These are phyloP conservation scores for Xylariaceae sp. DNA, from an alignment of 2,329 filamentous ascomycete genomes.

Conservation along the genomic window DNA sequence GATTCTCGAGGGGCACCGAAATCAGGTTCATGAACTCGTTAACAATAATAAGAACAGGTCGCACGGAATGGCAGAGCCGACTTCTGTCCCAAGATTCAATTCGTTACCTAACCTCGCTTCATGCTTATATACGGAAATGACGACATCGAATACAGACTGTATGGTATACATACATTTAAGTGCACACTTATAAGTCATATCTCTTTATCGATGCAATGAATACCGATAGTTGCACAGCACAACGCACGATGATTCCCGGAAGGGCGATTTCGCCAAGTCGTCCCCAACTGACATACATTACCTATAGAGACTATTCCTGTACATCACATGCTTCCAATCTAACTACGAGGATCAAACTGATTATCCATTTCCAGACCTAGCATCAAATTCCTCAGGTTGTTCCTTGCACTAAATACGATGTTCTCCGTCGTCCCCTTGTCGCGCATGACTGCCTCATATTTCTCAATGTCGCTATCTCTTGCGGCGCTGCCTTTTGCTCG, in stretches of 20 bases:
- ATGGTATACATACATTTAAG: neutral
- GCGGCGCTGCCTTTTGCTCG: conserved; percentile 27
- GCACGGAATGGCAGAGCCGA: neutral
- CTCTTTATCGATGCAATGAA: too few relatives aligned
- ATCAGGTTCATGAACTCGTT: conserved; percentile 11
- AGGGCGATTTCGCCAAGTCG: too few relatives aligned
- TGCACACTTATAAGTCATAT: too few relatives aligned
- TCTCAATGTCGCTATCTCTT: conserved; percentile 34
- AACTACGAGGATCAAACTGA: conserved; percentile 18
- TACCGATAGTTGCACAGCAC: too few relatives aligned
- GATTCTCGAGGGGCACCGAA: conserved; percentile 1
- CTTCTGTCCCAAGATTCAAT: neutral
- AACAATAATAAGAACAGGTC: neutral
- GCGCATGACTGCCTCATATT: conserved; percentile 15
- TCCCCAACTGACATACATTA: too few relatives aligned
- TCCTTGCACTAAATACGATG: conserved; percentile 35
- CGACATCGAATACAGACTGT: neutral
- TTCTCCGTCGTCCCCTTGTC: conserved; percentile 35
- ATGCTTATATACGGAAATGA: neutral
- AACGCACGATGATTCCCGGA: too few relatives aligned
- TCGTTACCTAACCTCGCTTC: neutral
- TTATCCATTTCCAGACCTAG: conserved; percentile 29
- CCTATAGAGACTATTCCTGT: too few relatives aligned
- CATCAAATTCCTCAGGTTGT: conserved; percentile 34
- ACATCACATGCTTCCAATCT: too few relatives aligned